Percentiles rank a stretch among this genome's conserved stretches.
phyloP scores from a whole-genome alignment of 2,329 filamentous ascomycete genomes.

The Ploettnerulaceae sp. region DNA sequence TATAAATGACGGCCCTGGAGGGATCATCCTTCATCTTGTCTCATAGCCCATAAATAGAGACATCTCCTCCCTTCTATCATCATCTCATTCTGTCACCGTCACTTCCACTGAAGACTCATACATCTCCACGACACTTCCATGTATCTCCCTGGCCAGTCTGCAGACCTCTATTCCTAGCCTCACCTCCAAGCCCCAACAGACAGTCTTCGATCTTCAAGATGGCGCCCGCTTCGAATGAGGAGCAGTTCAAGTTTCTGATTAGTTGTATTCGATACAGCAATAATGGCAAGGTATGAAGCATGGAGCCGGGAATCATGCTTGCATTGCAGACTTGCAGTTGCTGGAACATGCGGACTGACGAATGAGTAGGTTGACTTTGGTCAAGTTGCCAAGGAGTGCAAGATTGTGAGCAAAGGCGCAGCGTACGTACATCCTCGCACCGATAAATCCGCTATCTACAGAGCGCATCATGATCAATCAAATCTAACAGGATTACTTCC shows the following conservation, averaged over 20 bases:
- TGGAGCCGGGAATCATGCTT: background rate
- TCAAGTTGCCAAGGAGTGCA: slow-evolving; percentile 58
- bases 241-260: slow-evolving; percentile 62
- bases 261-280: slow-evolving; percentile 58
- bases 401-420: slow-evolving; percentile 60
- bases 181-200: background rate
- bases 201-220: slow-evolving; percentile 36
- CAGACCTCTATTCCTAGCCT: slow-evolving; percentile 3
- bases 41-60: slow-evolving; percentile 21
- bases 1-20: slow-evolving; percentile 22
- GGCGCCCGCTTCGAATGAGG: slow-evolving; percentile 45
- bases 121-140: slow-evolving; percentile 8
- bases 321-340: background rate
- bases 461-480: background rate
- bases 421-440: slow-evolving; percentile 50
- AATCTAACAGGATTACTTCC: slow-evolving; percentile 6
- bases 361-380: slow-evolving; percentile 67
- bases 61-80: slow-evolving; percentile 8
- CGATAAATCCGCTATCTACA: background rate
- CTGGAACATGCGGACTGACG: too few relatives aligned
- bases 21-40: slow-evolving; percentile 4
- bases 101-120: slow-evolving; percentile 9
- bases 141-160: slow-evolving; percentile 10
- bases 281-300: slow-evolving; percentile 50
- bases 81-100: slow-evolving; percentile 17